These are phyloP conservation scores for Arthrobotrys musiformis DNA, from an alignment of 2,329 filamentous ascomycete species.

Conservation along the genomic window DNA sequence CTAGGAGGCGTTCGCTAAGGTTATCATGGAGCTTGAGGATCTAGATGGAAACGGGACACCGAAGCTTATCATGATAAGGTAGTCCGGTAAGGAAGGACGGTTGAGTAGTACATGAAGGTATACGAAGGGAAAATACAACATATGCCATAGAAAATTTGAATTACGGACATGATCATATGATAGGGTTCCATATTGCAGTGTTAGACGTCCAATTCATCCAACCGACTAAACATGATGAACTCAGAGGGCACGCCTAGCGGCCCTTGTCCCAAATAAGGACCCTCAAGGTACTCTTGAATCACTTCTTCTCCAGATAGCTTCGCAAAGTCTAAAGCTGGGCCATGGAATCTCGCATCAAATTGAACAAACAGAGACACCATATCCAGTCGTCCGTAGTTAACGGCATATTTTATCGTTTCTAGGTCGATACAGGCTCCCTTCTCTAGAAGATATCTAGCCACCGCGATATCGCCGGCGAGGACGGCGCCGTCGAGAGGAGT, in stretches of 20 bases:
- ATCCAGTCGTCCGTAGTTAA: conserved; percentile 16
- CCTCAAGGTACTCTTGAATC: conserved; percentile 22
- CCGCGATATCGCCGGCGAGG: conserved; percentile 5
- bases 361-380: conserved; percentile 40
- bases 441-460: conserved; percentile 23
- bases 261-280: neutral
- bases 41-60: neutral
- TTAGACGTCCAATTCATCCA: neutral
- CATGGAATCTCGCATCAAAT: neutral
- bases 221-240: neutral
- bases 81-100: too few relatives aligned
- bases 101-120: too few relatives aligned
- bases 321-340: neutral
- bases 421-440: neutral
- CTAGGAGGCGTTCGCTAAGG: neutral
- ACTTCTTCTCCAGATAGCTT: neutral
- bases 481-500: conserved; percentile 19
- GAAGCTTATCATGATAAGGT: too few relatives aligned
- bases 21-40: neutral
- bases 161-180: neutral
- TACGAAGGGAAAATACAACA: neutral
- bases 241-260: neutral
- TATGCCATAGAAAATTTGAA: neutral
- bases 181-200: too few relatives aligned
- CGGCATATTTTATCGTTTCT: neutral